phyloP scores from a whole-genome alignment of 306 rosid genomes.

The Prunus fruticosa region DNA sequence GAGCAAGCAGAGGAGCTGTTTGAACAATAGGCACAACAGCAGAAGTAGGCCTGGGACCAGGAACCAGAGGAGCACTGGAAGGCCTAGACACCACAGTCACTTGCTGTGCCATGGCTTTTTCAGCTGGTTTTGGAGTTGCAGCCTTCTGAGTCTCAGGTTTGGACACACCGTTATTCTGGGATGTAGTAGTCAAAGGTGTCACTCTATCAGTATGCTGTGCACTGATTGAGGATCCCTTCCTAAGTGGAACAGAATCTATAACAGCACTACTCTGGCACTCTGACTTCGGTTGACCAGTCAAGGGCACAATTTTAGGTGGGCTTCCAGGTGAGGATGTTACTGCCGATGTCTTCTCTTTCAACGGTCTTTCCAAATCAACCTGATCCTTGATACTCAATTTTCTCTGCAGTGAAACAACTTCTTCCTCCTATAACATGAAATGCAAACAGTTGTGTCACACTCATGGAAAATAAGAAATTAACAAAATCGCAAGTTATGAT shows the following conservation, averaged over 20 bases:
- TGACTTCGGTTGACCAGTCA: conserved; percentile 36
- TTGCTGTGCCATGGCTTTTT: conserved; percentile 50
- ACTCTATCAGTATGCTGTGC: conserved; percentile 51
- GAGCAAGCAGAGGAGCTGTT: conserved; percentile 66
- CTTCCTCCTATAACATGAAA: conserved; percentile 58
- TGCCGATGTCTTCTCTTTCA: conserved; percentile 55
- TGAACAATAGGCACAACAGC: conserved; percentile 74
- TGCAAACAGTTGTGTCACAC: conserved; percentile 20
- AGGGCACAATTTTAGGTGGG: conserved; percentile 44
- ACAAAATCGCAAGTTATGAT: neutral
- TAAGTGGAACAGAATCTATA: conserved; percentile 40
- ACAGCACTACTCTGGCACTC: conserved; percentile 41
- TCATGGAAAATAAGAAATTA: neutral
- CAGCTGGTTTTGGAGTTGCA: conserved; percentile 47
- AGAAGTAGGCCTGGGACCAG: conserved; percentile 72
- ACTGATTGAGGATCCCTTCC: conserved; percentile 44
- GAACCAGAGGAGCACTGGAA: conserved; percentile 81
- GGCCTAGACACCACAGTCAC: conserved; percentile 66
- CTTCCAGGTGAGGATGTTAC: conserved; percentile 51
- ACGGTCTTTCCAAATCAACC: conserved; percentile 46
- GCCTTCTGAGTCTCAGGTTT: conserved; percentile 60
- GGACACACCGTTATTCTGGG: conserved; percentile 37
- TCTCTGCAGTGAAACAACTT: conserved; percentile 44
- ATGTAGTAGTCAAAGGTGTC: conserved; percentile 38
- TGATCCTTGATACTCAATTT: conserved; percentile 52